Base-by-base conservation (phyloP, 129 eudicot species). In the Pseudognaphalium luteoalbum region DNA sequence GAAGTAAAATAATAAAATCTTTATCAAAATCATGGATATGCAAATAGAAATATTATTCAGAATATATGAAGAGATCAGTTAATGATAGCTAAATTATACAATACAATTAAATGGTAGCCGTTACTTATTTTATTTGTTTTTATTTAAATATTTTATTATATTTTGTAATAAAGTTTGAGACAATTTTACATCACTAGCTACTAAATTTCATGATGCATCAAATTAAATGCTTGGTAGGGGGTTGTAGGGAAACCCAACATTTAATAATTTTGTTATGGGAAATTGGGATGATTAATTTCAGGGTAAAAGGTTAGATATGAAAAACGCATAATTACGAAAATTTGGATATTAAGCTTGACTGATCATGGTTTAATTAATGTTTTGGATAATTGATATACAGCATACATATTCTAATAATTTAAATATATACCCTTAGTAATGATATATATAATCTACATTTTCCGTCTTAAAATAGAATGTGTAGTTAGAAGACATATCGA, bases 121-220 rank as follows among this genome's bases (percentile, higher is more conserved):
- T 41, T 41, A 41, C 14, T 41, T 41, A 41, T 41, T 41, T 41
- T 9, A 35, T 35, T 35, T 35, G 9, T 6, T 2, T 35, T 6
- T 6, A 41, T 41, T 41, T 39, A 37, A 37, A 39, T 39, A 39
- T 8, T 39, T 7, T 39, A 39, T 39, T 39, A 41, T 9, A 39
- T 39, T 8, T 39, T 39, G 44, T 7, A 71, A 39, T 28, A 25
- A 51, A 33, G 52, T 19, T 34, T 51, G 51, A 29, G 66, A 34
- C 66, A 42, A 33, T 25, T 33, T 20, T 76, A 76, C 58, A 25
- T 56, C 58, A 66, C 66, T n/a, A 68, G 68, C 73, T 65, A 21
- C 67, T 66, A 76, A 76, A 66, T 76, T 75, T 76, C 65, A 65
- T 34, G 63, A 76, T 33, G 66, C 74, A 76, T 33, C 66, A 47